Percentiles rank a stretch among this genome's conserved stretches.
Conservation (phyloP, 129 eudicot genomes). For the Helianthus tuberosus region DNA sequence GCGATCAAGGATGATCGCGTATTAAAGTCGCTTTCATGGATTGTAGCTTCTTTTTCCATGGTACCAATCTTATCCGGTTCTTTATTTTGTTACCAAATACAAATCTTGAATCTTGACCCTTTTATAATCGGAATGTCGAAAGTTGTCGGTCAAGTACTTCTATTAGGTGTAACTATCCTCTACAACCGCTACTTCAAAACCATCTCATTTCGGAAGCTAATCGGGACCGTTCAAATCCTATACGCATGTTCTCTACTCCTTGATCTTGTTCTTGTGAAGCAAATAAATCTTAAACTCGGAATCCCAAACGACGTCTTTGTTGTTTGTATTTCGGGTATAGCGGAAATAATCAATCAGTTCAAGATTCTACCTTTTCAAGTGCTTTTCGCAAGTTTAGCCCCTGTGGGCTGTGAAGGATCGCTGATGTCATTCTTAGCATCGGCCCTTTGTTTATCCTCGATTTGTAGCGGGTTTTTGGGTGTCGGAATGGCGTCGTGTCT, state of each 20-base stretch:
- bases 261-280: constrained; percentile 76
- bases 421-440: constrained; percentile 88
- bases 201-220: constrained; percentile 65
- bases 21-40: constrained; percentile 62
- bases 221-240: constrained; percentile 46
- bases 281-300: constrained; percentile 63
- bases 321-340: constrained; percentile 81
- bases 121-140: constrained; percentile 76
- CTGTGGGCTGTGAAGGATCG: constrained; percentile 88
- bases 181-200: constrained; percentile 64
- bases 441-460: constrained; percentile 80
- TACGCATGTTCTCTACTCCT: constrained; percentile 77
- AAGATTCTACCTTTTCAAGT: constrained; percentile 85
- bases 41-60: constrained; percentile 63
- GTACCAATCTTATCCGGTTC: constrained; percentile 86
- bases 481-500: constrained; percentile 86
- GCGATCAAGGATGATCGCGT: constrained; percentile 54
- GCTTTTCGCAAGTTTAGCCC: constrained; percentile 83
- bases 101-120: constrained; percentile 72
- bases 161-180: constrained; percentile 56
- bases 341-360: constrained; percentile 78
- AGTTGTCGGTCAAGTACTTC: constrained; percentile 72
- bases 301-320: constrained; percentile 63
- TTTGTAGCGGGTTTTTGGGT: constrained; percentile 81
- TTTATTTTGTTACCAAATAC: constrained; percentile 91